A percentile compares a stretch with the other conserved stretches of the same genome.
Conservation (phyloP, 495 filamentous ascomycete species). For the Tirmania nivea region DNA sequence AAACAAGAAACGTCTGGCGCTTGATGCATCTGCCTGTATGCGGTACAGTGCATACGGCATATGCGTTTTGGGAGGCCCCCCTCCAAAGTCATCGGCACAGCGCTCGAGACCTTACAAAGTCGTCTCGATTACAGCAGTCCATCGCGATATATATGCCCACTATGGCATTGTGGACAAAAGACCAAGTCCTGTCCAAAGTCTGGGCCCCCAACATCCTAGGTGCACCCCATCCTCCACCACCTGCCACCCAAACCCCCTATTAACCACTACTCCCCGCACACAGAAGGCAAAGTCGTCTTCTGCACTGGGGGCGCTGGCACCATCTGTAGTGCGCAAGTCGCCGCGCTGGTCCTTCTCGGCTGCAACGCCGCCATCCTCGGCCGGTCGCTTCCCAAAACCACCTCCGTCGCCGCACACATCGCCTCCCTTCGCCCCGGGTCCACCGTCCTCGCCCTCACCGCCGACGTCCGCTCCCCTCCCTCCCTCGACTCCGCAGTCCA, state of each 20-base stretch:
- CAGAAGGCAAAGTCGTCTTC: conserved; percentile 77
- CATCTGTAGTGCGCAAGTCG: conserved; percentile 84
- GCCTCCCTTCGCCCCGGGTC: conserved; percentile 51
- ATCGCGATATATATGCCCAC: no score
- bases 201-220: conserved; percentile 15
- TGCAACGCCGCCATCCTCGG: conserved; percentile 88
- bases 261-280: no score
- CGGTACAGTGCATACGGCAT: no score
- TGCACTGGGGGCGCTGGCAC: conserved; percentile 87
- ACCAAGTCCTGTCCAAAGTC: no score
- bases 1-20: no score
- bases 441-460: conserved; percentile 61
- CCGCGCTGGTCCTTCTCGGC: conserved; percentile 73
- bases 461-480: conserved; percentile 47
- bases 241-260: background rate
- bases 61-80: no score
- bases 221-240: background rate
- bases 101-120: no score
- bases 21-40: no score
- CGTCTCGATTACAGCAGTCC: no score
- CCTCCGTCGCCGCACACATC: conserved; percentile 56
- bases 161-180: no score
- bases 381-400: conserved; percentile 74
- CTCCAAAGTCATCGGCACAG: no score
- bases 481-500: conserved; percentile 47